Evolutionary conservation across 1,284 basidiomycete genomes (phyloP).

Genomic region (Ustilago curta): DNA sequence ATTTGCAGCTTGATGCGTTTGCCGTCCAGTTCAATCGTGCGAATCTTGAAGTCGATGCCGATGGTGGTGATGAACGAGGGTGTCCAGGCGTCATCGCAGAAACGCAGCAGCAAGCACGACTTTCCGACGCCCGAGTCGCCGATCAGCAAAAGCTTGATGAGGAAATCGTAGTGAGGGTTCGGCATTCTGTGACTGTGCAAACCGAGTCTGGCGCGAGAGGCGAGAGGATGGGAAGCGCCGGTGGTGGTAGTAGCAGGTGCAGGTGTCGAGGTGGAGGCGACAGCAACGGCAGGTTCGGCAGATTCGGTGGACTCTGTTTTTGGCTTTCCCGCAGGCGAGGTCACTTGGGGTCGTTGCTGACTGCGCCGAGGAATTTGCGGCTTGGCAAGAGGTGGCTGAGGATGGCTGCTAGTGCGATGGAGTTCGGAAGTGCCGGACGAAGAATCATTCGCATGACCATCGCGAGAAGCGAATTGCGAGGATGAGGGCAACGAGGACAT

Average conservation of each 20-base stretch:
- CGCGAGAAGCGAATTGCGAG: not conserved
- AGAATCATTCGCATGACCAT: not conserved
- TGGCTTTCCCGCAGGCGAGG: constrained; percentile 4
- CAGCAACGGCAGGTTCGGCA: not conserved
- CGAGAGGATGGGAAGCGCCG: not conserved
- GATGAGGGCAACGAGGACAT: not conserved
- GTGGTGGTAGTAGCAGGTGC: not conserved
- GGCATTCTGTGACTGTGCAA: constrained; percentile 50
- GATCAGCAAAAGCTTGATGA: constrained; percentile 66
- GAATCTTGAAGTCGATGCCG: constrained; percentile 77
- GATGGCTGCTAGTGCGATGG: constrained; percentile 5
- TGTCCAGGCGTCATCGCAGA: constrained; percentile 99
- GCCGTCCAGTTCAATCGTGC: constrained; percentile 94
- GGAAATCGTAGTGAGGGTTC: constrained; percentile 66
- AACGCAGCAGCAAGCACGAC: constrained; percentile 95
- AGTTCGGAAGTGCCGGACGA: not conserved
- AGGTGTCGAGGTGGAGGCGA: not conserved
- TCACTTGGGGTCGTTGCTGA: constrained; percentile 22
- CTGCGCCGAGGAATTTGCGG: constrained; percentile 36
- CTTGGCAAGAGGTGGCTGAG: constrained; percentile 10
- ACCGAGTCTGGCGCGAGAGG: constrained; percentile 11
- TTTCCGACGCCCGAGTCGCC: constrained; percentile 79
- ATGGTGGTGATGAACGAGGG: constrained; percentile 99
- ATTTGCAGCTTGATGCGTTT: constrained; percentile 97
- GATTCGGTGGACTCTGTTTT: not conserved